Conservation (phyloP, 331 rosid genomes). For the Arachis monticola region DNA sequence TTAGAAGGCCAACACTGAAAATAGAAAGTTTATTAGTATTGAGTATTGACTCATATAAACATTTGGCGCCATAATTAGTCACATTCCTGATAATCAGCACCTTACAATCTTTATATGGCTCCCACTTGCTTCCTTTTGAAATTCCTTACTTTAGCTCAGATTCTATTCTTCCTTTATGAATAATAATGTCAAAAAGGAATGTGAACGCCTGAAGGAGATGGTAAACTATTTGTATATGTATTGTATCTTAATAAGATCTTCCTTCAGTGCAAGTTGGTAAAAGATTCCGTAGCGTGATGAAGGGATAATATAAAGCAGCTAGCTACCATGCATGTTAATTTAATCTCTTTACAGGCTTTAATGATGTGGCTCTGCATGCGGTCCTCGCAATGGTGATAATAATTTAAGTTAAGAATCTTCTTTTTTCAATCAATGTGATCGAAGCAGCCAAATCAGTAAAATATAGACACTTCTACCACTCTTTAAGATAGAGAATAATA, state of each 20-base stretch:
- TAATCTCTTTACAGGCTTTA: slow-evolving; percentile 44
- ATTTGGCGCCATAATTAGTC: too few relatives aligned
- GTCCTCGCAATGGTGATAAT: slow-evolving; percentile 21
- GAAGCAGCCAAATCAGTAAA: background rate
- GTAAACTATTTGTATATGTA: background rate
- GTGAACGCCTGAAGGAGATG: slow-evolving; percentile 49
- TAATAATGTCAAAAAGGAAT: slow-evolving; percentile 45
- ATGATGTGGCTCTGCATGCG: slow-evolving; percentile 48
- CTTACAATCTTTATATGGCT: too few relatives aligned
- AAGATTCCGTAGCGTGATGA: slow-evolving; percentile 45
- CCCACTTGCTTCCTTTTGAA: slow-evolving; percentile 17
- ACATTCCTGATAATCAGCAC: too few relatives aligned
- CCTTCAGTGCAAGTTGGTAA: slow-evolving; percentile 36
- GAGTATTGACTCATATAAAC: too few relatives aligned
- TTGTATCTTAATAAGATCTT: slow-evolving; percentile 16
- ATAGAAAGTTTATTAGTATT: too few relatives aligned
- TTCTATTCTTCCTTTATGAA: slow-evolving; percentile 42
- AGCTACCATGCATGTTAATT: background rate
- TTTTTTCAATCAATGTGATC: background rate
- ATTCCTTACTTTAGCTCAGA: slow-evolving; percentile 38
- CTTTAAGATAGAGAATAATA: too few relatives aligned
- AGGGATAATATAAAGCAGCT: slow-evolving; percentile 37
- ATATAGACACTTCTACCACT: background rate
- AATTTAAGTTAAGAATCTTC: slow-evolving; percentile 45
- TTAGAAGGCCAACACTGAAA: too few relatives aligned